Evolutionary conservation across 495 filamentous ascomycete genomes (phyloP), one percentile per base, ranked within the genome.

Genomic region (Cercophora sp.): DNA sequence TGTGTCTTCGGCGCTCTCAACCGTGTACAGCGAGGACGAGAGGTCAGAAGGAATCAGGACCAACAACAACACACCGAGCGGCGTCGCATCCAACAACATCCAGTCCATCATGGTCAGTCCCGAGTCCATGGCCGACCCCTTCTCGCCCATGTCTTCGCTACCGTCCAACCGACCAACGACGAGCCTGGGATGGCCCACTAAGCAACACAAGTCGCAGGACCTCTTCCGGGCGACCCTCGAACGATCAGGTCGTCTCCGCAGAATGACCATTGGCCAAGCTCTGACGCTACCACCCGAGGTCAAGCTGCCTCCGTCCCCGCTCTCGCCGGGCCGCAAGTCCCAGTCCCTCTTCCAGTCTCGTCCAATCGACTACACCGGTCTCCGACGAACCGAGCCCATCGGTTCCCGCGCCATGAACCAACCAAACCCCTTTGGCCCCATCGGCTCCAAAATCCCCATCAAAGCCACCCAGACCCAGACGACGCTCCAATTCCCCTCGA

Each of bases 21-120:
- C 71, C 2, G 48, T 76, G 1, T 68, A 72, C 48, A 76, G 71
- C 49, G 69, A 70, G 60, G 71, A 75, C 47, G 73, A 76, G 50
- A 51, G 52, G 55, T 51, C 55, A 1, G 63, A 63, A 9, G 60
- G 53, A 8, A 52, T 48, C 24, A 57, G 39, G 19, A 35, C 34
- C 18, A 47, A 55, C 42, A 52, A 52, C 16, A 48, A 52, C 39
- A 52, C 59, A 0, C 39, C 54, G 1, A 18, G 47, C 35, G 59
- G 44, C 20, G 34, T 54, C 37, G 40, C 48, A 3, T 55, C 55
- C 11, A 22, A 52, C 19, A 49, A 49, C 39, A 56, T 25, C 49
- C 27, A 31, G 46, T 48, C 23, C 18, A 51, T 36, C 35, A 42
- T 36, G 51, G 58, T 15, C 26, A 48, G 16, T 34, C 48, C 18